Conservation (phyloP, 345 rosid genomes). For the Raphanus sativus region DNA sequence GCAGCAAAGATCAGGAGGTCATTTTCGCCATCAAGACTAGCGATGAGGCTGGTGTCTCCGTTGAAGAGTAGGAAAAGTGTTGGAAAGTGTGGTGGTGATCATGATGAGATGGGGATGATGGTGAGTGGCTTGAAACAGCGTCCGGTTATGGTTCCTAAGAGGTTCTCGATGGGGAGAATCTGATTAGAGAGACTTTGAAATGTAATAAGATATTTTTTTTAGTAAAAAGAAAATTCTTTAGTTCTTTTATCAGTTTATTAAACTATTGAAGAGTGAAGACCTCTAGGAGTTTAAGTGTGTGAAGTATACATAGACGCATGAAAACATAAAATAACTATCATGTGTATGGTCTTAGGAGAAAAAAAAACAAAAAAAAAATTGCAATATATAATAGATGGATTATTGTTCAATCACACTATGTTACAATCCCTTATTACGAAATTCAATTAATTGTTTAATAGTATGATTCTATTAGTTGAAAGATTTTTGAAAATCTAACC, state of each 20-base stretch:
- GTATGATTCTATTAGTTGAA: not conserved
- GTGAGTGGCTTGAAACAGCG: slow-evolving; percentile 70
- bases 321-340: too few relatives aligned
- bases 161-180: slow-evolving; percentile 58
- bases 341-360: not conserved
- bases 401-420: not conserved
- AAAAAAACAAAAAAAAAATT: too few relatives aligned
- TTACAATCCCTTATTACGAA: not conserved
- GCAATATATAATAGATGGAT: not conserved
- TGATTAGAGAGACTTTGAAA: slow-evolving; percentile 9
- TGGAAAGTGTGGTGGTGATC: slow-evolving; percentile 46
- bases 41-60: slow-evolving; percentile 72
- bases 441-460: not conserved
- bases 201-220: not conserved
- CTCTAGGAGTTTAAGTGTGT: not conserved
- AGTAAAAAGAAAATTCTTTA: not conserved
- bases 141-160: slow-evolving; percentile 44
- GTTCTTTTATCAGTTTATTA: not conserved
- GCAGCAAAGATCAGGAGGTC: slow-evolving; percentile 72
- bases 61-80: slow-evolving; percentile 66
- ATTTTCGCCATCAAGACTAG: slow-evolving; percentile 81
- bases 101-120: slow-evolving; percentile 22
- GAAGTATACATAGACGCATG: too few relatives aligned
- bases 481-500: not conserved
- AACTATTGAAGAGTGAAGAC: too few relatives aligned